phyloP scores from a whole-genome alignment of 306 rosid species.

The Casuarina equisetifolia region DNA sequence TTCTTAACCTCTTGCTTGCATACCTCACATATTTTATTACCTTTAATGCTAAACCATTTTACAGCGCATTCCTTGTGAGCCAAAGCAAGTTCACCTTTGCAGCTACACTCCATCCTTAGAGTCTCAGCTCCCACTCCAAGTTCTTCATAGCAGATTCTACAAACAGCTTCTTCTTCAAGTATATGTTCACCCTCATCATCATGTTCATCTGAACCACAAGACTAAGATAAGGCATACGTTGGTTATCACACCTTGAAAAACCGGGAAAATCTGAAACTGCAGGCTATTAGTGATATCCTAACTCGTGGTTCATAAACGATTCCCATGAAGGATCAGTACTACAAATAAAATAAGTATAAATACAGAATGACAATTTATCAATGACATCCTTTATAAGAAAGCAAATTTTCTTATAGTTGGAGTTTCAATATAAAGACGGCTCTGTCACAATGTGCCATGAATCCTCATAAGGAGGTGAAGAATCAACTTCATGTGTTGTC shows the following conservation, averaged over 20 bases:
- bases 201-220: slow-evolving; percentile 57
- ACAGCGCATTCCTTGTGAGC: slow-evolving; percentile 77
- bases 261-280: slow-evolving; percentile 22
- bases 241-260: slow-evolving; percentile 32
- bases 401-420: neutral
- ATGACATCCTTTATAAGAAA: neutral
- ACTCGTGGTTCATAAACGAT: neutral
- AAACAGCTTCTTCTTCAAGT: slow-evolving; percentile 78
- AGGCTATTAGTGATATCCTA: slow-evolving; percentile 14
- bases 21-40: slow-evolving; percentile 79
- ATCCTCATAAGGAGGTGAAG: slow-evolving; percentile 2
- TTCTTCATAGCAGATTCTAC: slow-evolving; percentile 81
- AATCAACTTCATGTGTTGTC: neutral
- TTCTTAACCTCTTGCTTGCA: slow-evolving; percentile 83
- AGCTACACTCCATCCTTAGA: slow-evolving; percentile 80
- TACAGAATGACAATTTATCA: neutral
- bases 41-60: slow-evolving; percentile 90
- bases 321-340: neutral
- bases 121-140: slow-evolving; percentile 66
- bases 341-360: neutral
- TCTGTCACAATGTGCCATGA: neutral
- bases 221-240: slow-evolving; percentile 38
- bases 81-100: slow-evolving; percentile 90
- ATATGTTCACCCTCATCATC: slow-evolving; percentile 67
- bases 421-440: neutral